These are phyloP conservation scores for Epichloe scottii DNA, from an alignment of 2,329 filamentous ascomycete species.

Conservation along the genomic window DNA sequence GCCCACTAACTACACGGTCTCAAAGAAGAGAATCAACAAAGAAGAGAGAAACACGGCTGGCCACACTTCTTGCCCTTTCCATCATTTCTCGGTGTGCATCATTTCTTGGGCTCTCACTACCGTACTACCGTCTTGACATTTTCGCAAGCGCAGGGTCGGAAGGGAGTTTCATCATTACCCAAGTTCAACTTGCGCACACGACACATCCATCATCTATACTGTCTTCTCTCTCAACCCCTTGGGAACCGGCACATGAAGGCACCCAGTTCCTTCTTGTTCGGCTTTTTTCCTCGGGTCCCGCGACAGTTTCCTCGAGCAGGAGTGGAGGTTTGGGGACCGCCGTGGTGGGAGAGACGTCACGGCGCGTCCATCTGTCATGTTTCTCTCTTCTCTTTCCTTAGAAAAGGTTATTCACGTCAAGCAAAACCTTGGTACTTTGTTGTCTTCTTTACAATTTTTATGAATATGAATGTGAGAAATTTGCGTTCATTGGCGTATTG, in stretches of 20 bases:
- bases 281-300: conserved; percentile 18
- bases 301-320: conserved; percentile 31
- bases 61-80: conserved; percentile 4
- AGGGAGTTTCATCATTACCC: conserved; percentile 12
- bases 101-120: neutral
- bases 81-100: neutral
- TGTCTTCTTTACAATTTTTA: conserved; percentile 11
- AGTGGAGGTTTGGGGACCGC: conserved; percentile 23
- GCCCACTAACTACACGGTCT: neutral
- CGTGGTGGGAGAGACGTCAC: conserved; percentile 53
- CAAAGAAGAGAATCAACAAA: neutral
- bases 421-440: neutral
- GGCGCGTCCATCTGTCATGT: conserved; percentile 20
- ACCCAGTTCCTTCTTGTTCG: neutral
- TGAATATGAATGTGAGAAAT: conserved; percentile 14
- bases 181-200: neutral
- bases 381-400: neutral
- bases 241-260: neutral
- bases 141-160: neutral
- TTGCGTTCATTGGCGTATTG: conserved; percentile 11
- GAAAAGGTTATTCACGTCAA: neutral
- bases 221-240: conserved; percentile 52
- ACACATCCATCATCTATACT: conserved; percentile 27
- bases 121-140: neutral
- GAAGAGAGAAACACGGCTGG: conserved; percentile 2